A percentile compares a stretch with the other conserved stretches of the same genome.
These are phyloP conservation scores for Ulmus americana DNA, from an alignment of 331 rosid species.

Conservation along the genomic window DNA sequence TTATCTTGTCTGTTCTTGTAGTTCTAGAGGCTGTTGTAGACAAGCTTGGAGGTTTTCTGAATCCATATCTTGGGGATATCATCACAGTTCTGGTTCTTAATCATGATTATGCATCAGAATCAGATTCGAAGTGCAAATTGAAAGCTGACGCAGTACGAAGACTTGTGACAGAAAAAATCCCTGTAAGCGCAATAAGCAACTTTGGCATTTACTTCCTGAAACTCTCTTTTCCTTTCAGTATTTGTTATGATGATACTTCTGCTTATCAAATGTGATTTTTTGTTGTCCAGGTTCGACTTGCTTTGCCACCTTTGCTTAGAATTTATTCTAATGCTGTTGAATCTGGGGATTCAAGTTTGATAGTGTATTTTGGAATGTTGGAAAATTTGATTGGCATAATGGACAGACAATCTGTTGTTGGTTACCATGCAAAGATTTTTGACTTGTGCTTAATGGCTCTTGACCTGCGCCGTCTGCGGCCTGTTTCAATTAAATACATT, in stretches of 20 bases:
- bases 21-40: constrained; percentile 69
- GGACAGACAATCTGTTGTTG: constrained; percentile 66
- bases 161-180: constrained; percentile 66
- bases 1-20: constrained; percentile 45
- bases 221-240: background rate
- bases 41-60: constrained; percentile 82
- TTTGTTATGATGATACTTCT: constrained; percentile 11
- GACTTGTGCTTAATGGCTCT: constrained; percentile 74
- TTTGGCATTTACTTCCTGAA: background rate
- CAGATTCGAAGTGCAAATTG: constrained; percentile 50
- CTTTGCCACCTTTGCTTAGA: constrained; percentile 57
- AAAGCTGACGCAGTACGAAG: constrained; percentile 54
- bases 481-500: constrained; percentile 49
- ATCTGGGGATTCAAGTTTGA: constrained; percentile 76
- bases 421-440: constrained; percentile 61
- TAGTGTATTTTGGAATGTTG: constrained; percentile 64
- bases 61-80: constrained; percentile 65
- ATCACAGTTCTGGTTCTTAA: constrained; percentile 59
- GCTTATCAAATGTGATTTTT: background rate
- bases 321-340: constrained; percentile 46
- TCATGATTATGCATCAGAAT: constrained; percentile 45
- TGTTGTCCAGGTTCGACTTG: constrained; percentile 69
- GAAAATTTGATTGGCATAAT: constrained; percentile 44
- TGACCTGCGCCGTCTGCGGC: constrained; percentile 66
- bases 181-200: constrained; percentile 50